Evolutionary conservation across 1,139 yeast species (phyloP).

Genomic region (Yamadazyma buinensis): DNA sequence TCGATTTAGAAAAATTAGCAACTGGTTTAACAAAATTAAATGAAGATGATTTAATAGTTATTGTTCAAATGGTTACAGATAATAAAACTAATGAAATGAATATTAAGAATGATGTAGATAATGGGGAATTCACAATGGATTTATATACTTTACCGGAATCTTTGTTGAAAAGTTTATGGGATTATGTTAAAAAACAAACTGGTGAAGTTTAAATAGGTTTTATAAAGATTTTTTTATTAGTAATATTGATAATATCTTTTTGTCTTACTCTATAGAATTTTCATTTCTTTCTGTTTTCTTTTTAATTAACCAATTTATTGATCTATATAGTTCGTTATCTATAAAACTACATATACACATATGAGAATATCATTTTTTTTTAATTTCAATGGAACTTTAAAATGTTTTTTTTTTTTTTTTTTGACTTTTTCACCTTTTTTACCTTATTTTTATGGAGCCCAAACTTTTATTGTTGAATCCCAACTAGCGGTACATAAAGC

Average conservation of each 20-base stretch:
- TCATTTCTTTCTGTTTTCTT: no score
- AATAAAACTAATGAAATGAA: conserved; percentile 95
- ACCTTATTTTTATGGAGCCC: conserved; percentile 25
- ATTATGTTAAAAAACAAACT: conserved; percentile 73
- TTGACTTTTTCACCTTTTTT: neutral
- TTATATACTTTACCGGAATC: conserved; percentile 91
- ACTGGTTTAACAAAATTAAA: conserved; percentile 81
- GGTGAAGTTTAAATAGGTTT: conserved; percentile 34
- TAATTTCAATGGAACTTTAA: no score
- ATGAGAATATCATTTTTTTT: no score
- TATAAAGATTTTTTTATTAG: no score
- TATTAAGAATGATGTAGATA: conserved; percentile 91
- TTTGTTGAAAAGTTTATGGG: conserved; percentile 89
- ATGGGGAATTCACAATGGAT: conserved; percentile 97
- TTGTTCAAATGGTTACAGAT: conserved; percentile 97
- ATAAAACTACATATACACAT: neutral
- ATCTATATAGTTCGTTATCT: no score
- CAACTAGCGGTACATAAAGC: conserved; percentile 71
- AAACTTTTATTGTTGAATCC: conserved; percentile 64
- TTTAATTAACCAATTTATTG: no score
- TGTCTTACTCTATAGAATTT: no score
- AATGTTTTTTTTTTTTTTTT: neutral
- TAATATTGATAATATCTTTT: no score
- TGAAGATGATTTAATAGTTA: conserved; percentile 91
- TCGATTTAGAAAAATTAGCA: conserved; percentile 88